Evolutionary conservation across 371 early-diverging fungal species (phyloP).

Genomic region (Haplosporangium sp.): DNA sequence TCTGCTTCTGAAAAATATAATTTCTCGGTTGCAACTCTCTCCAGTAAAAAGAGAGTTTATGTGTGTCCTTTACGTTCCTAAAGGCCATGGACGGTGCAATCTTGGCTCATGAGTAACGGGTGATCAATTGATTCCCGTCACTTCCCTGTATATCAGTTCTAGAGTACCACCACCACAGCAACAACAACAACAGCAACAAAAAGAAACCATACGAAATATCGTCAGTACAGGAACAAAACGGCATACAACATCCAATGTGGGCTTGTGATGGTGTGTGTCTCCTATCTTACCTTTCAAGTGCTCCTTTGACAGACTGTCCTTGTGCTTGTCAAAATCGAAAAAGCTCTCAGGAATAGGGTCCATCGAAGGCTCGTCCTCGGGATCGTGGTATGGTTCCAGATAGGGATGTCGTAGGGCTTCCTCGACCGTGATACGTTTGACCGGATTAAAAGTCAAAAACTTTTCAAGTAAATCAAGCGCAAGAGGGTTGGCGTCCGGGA

Average conservation of each 20-base stretch:
- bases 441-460: slow-evolving; percentile 94
- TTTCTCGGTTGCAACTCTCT: background rate
- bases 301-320: slow-evolving; percentile 86
- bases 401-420: slow-evolving; percentile 94
- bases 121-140: slow-evolving; percentile 31
- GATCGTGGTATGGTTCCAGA: slow-evolving; percentile 88
- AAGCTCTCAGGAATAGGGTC: slow-evolving; percentile 83
- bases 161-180: background rate
- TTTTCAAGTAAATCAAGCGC: slow-evolving; percentile 92
- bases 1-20: no score
- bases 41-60: background rate
- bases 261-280: no score
- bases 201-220: no score
- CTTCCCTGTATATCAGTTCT: slow-evolving; percentile 48
- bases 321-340: slow-evolving; percentile 91
- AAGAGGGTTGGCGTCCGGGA: slow-evolving; percentile 85
- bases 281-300: slow-evolving; percentile 72
- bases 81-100: no score
- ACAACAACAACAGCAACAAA: no score
- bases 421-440: slow-evolving; percentile 92
- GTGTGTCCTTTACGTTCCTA: background rate
- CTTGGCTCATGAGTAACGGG: no score
- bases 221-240: no score
- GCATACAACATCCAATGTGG: no score
- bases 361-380: slow-evolving; percentile 84